Conservation (phyloP, 495 filamentous ascomycete genomes). For the Xeromyces bisporus region DNA sequence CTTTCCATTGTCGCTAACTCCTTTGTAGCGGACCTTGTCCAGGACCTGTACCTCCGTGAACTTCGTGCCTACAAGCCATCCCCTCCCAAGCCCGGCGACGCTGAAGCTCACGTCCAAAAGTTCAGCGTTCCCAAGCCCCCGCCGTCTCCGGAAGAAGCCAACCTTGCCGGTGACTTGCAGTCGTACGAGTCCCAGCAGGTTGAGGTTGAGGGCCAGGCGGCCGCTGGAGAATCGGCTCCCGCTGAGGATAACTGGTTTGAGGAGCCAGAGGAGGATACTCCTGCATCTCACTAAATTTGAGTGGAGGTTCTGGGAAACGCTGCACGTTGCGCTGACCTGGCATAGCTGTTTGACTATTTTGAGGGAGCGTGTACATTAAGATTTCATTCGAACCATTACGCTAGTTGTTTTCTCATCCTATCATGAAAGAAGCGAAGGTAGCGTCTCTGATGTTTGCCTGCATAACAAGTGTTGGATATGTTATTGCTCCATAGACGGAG, state of each 20-base stretch:
- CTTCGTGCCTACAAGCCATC: conserved; percentile 83
- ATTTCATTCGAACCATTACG: conserved; percentile 24
- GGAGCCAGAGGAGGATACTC: conserved; percentile 36
- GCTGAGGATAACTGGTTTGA: conserved; percentile 59
- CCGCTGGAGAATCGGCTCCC: conserved; percentile 35
- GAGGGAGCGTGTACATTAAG: conserved; percentile 31
- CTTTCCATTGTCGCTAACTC: too few relatives aligned
- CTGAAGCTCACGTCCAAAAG: conserved; percentile 80
- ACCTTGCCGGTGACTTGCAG: conserved; percentile 77
- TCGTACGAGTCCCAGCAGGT: conserved; percentile 84
- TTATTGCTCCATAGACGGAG: too few relatives aligned
- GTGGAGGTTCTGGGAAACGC: conserved; percentile 14
- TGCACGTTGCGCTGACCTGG: conserved; percentile 5
- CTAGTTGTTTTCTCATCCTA: conserved; percentile 11
- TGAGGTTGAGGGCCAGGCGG: conserved; percentile 77
- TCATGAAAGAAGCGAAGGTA: too few relatives aligned
- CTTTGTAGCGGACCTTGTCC: conserved; percentile 83
- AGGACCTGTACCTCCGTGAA: conserved; percentile 91
- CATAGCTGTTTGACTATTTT: conserved; percentile 18
- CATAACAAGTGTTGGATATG: too few relatives aligned
- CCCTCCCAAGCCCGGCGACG: conserved; percentile 65
- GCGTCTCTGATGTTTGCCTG: too few relatives aligned
- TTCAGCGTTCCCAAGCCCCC: conserved; percentile 67
- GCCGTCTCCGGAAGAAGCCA: conserved; percentile 75
- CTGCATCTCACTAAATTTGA: conserved; percentile 31